phyloP scores from a whole-genome alignment of 2,329 filamentous ascomycete species.

The Fusarium sp. region DNA sequence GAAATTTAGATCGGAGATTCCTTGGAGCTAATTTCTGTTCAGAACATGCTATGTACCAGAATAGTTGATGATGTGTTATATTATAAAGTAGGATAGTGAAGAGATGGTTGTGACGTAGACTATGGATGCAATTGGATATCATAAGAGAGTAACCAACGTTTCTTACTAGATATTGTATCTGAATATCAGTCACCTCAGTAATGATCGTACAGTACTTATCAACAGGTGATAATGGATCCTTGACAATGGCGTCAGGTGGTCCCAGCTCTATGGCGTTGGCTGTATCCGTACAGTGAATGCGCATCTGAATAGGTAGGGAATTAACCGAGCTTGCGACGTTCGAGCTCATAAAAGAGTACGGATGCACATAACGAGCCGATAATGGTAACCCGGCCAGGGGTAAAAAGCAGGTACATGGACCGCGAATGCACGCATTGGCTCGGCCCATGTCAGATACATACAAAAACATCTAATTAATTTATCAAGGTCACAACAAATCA shows the following conservation, averaged over 20 bases:
- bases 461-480: neutral
- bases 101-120: neutral
- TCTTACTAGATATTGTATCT: neutral
- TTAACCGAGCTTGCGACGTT: constrained; percentile 6
- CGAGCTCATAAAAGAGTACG: constrained; percentile 10
- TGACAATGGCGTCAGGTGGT: constrained; percentile 32
- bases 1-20: constrained; percentile 4
- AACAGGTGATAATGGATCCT: constrained; percentile 3
- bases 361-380: constrained; percentile 12
- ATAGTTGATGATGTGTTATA: neutral
- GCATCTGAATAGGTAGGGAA: neutral
- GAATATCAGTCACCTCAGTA: neutral
- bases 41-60: neutral
- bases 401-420: constrained; percentile 24
- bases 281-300: constrained; percentile 4
- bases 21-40: neutral
- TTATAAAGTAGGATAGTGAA: neutral
- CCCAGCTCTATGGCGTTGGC: constrained; percentile 13
- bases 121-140: neutral
- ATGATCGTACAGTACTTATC: neutral
- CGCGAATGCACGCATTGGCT: constrained; percentile 29
- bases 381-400: constrained; percentile 17
- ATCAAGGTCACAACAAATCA: constrained; percentile 24
- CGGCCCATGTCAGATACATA: constrained; percentile 34
- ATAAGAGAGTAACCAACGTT: neutral